Conservation (phyloP, 805 yeast species). For the Pichia rugopelliculosa region DNA sequence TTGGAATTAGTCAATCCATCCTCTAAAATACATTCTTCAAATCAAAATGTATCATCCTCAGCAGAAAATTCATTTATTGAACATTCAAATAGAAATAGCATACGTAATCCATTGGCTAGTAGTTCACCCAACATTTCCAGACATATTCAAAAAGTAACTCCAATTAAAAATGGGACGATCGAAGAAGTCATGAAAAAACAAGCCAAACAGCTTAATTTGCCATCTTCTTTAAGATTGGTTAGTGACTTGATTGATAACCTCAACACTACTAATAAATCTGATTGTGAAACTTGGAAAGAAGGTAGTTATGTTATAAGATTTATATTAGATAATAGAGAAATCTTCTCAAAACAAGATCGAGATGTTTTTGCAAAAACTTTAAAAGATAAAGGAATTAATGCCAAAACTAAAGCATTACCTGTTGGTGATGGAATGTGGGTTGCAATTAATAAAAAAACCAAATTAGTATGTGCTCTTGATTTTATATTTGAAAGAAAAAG, state of each 20-base stretch:
- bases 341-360: conserved; percentile 60
- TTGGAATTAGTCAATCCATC: conserved; percentile 18
- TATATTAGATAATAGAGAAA: conserved; percentile 75
- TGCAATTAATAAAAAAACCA: conserved; percentile 55
- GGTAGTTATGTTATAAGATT: conserved; percentile 54
- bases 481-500: conserved; percentile 87
- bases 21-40: neutral
- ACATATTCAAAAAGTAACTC: conserved; percentile 1
- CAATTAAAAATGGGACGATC: conserved; percentile 5
- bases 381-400: conserved; percentile 37
- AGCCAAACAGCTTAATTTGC: neutral
- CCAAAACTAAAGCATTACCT: conserved; percentile 52
- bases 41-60: neutral
- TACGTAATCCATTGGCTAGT: conserved; percentile 2
- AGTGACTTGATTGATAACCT: neutral
- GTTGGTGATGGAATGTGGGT: conserved; percentile 91
- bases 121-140: conserved; percentile 4
- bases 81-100: neutral
- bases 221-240: neutral
- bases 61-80: neutral
- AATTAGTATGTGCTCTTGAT: conserved; percentile 63
- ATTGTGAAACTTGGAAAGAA: conserved; percentile 53
- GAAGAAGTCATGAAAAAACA: neutral
- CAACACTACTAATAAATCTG: conserved; percentile 1
- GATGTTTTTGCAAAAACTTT: conserved; percentile 60